A percentile compares a stretch with the other conserved stretches of the same genome.
phyloP scores from a whole-genome alignment of 2,329 filamentous ascomycete genomes.

The Pseudopyrenochaeta lycopersici region DNA sequence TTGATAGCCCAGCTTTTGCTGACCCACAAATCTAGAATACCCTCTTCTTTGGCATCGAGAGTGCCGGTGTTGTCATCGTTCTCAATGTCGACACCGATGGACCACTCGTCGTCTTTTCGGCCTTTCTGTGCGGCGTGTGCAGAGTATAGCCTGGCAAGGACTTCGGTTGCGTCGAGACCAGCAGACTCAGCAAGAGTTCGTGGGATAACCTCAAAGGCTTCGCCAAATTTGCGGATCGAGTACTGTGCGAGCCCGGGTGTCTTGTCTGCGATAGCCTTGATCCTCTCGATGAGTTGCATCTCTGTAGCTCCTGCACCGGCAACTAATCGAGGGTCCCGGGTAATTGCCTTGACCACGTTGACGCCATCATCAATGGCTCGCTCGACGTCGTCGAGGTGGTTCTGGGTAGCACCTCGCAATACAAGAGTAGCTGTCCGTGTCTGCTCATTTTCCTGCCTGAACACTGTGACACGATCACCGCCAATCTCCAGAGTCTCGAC shows the following conservation, averaged over 20 bases:
- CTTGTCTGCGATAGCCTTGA: slow-evolving; percentile 89
- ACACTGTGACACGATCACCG: slow-evolving; percentile 96
- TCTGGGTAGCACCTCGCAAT: slow-evolving; percentile 93
- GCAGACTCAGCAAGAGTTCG: slow-evolving; percentile 94
- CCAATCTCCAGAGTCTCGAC: slow-evolving; percentile 98
- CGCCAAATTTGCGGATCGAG: slow-evolving; percentile 95
- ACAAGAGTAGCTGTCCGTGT: slow-evolving; percentile 95
- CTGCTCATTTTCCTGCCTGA: slow-evolving; percentile 92
- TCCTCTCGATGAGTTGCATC: slow-evolving; percentile 89
- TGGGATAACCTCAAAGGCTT: slow-evolving; percentile 72
- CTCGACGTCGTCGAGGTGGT: slow-evolving; percentile 97
- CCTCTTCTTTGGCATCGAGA: slow-evolving; percentile 84
- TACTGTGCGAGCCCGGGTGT: slow-evolving; percentile 94
- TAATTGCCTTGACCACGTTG: slow-evolving; percentile 98
- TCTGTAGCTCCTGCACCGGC: slow-evolving; percentile 95
- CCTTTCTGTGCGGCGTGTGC: slow-evolving; percentile 74
- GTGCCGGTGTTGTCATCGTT: slow-evolving; percentile 82
- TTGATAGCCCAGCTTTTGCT: slow-evolving; percentile 98
- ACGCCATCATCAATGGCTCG: slow-evolving; percentile 97
- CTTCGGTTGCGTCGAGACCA: slow-evolving; percentile 95
- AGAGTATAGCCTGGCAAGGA: slow-evolving; percentile 89
- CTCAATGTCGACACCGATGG: slow-evolving; percentile 93
- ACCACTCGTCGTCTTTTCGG: slow-evolving; percentile 77
- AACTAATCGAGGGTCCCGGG: slow-evolving; percentile 87
- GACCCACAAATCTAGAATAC: slow-evolving; percentile 90